These are phyloP conservation scores for Handroanthus guayacan DNA, from an alignment of 257 asterid genomes.

Conservation along the genomic window DNA sequence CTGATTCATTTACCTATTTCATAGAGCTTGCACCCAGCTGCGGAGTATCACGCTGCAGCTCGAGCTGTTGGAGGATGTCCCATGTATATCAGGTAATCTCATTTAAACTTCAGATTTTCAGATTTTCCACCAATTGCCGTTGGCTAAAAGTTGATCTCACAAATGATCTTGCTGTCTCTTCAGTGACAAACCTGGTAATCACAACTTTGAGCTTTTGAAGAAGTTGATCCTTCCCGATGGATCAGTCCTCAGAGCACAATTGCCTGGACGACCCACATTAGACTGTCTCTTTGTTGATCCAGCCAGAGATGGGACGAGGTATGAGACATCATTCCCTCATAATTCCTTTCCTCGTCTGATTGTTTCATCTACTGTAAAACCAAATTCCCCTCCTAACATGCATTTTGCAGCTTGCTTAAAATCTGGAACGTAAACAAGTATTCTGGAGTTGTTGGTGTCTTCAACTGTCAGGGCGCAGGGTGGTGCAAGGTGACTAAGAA, in stretches of 20 bases:
- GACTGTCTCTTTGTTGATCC: constrained; percentile 93
- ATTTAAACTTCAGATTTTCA: background rate
- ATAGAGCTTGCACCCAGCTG: constrained; percentile 95
- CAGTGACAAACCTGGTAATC: constrained; percentile 94
- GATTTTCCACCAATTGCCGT: background rate
- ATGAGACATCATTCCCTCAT: background rate
- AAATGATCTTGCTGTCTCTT: background rate
- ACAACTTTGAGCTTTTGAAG: constrained; percentile 85
- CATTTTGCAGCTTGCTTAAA: constrained; percentile 83
- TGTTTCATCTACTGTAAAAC: background rate
- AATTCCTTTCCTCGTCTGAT: background rate
- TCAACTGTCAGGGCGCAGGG: constrained; percentile 98
- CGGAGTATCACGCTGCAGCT: constrained; percentile 96
- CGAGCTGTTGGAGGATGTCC: constrained; percentile 81
- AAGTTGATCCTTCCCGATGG: constrained; percentile 95
- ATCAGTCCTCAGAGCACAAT: constrained; percentile 81
- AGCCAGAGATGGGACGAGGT: constrained; percentile 94
- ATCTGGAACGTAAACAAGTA: constrained; percentile 88
- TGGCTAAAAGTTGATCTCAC: background rate
- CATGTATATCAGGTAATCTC: constrained; percentile 79
- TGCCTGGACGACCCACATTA: constrained; percentile 90
- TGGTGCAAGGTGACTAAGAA: constrained; percentile 86
- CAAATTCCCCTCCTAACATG: constrained; percentile 48
- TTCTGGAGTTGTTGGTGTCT: constrained; percentile 87
- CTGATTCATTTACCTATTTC: constrained; percentile 25